Percentiles rank a stretch among this genome's conserved stretches.
Evolutionary conservation across 1,139 yeast species (phyloP).

Genomic region (Candida glucosophila): DNA sequence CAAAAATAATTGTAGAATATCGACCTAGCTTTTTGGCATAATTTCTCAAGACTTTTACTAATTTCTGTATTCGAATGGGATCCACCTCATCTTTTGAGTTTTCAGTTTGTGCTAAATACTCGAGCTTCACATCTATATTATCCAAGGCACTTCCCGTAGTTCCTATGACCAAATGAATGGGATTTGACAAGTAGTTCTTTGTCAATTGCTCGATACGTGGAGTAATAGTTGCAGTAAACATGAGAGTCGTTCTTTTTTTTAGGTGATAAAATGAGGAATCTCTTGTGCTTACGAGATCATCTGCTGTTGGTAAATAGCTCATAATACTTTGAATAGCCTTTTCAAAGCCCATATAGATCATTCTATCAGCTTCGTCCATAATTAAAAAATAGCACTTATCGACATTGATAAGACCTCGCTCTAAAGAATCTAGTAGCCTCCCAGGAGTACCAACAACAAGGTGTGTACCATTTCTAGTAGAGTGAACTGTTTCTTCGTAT

Average conservation of each 20-base stretch:
- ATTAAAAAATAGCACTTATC: slow-evolving; percentile 60
- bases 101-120: slow-evolving; percentile 29
- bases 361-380: slow-evolving; percentile 89
- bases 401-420: slow-evolving; percentile 53
- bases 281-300: slow-evolving; percentile 12
- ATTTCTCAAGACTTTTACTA: slow-evolving; percentile 15
- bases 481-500: slow-evolving; percentile 62
- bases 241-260: slow-evolving; percentile 44
- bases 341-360: slow-evolving; percentile 94
- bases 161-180: slow-evolving; percentile 63
- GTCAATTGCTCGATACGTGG: slow-evolving; percentile 62
- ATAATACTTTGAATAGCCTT: slow-evolving; percentile 61
- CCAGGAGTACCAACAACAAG: slow-evolving; percentile 94
- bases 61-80: slow-evolving; percentile 13
- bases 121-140: slow-evolving; percentile 62
- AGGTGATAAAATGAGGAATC: slow-evolving; percentile 22
- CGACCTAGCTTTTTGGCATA: slow-evolving; percentile 9
- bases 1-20: slow-evolving; percentile 68
- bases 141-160: slow-evolving; percentile 55
- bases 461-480: slow-evolving; percentile 62
- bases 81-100: slow-evolving; percentile 14
- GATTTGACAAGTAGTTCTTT: slow-evolving; percentile 47
- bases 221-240: slow-evolving; percentile 95
- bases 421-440: slow-evolving; percentile 71
- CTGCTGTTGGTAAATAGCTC: slow-evolving; percentile 30